Percentiles rank a stretch among this genome's conserved stretches.
Evolutionary conservation across 345 rosid species (phyloP).

Genomic region (Clarkia xantiana): DNA sequence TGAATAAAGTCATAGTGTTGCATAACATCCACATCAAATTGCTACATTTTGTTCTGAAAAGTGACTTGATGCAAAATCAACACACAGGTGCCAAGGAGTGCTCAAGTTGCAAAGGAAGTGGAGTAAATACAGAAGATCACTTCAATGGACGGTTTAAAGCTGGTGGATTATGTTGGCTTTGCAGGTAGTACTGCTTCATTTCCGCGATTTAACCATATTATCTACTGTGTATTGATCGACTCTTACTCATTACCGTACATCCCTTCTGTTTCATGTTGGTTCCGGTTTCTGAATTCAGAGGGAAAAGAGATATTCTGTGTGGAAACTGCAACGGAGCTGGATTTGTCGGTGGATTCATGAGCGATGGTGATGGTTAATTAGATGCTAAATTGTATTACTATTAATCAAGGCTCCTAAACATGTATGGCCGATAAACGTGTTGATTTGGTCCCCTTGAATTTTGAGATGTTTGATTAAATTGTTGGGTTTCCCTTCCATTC

Average conservation of each 20-base stretch:
- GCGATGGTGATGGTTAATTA: slow-evolving; percentile 33
- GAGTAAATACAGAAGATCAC: slow-evolving; percentile 78
- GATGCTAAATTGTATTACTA: not conserved
- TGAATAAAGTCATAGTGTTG: not conserved
- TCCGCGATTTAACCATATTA: not conserved
- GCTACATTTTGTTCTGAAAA: not conserved
- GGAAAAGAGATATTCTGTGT: slow-evolving; percentile 68
- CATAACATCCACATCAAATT: too few species aligned
- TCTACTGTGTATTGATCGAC: too few species aligned
- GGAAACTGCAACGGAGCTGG: slow-evolving; percentile 94
- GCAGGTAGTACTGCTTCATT: slow-evolving; percentile 41
- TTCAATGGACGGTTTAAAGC: slow-evolving; percentile 93
- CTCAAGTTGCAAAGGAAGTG: slow-evolving; percentile 66
- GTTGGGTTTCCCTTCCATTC: too few species aligned
- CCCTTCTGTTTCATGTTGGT: too few species aligned
- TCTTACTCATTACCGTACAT: not conserved
- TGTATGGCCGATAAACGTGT: too few species aligned
- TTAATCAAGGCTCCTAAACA: too few species aligned
- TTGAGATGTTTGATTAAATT: too few species aligned
- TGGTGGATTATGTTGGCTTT: slow-evolving; percentile 86
- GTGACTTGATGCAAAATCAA: not conserved
- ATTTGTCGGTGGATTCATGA: slow-evolving; percentile 87
- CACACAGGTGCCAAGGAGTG: slow-evolving; percentile 44
- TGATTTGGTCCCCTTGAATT: too few species aligned
- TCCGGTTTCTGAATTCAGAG: slow-evolving; percentile 31